phyloP scores from a whole-genome alignment of 306 rosid genomes.

The Acacia acuminata region DNA sequence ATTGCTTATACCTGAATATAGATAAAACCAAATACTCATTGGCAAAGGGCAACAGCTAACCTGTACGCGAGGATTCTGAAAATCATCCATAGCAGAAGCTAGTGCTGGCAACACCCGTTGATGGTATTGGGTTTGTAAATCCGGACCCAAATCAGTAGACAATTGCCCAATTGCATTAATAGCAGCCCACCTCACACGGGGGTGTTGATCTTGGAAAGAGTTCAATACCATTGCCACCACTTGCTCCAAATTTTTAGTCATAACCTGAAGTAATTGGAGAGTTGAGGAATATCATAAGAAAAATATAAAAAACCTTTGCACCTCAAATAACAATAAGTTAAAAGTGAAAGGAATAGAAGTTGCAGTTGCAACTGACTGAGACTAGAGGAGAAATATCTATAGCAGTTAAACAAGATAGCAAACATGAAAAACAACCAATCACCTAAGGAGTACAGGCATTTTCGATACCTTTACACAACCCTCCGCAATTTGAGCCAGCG shows the following conservation, averaged over 20 bases:
- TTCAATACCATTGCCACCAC: constrained; percentile 96
- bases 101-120: constrained; percentile 86
- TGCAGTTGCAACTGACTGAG: neutral
- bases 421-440: neutral
- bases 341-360: neutral
- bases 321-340: neutral
- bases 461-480: constrained; percentile 82
- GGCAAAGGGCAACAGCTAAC: constrained; percentile 37
- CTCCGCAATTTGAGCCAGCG: constrained; percentile 92
- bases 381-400: neutral
- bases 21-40: constrained; percentile 1
- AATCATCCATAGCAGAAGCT: constrained; percentile 95
- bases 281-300: neutral
- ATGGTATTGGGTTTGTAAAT: constrained; percentile 87
- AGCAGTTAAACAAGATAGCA: neutral
- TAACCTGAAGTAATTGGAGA: constrained; percentile 57
- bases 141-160: constrained; percentile 98
- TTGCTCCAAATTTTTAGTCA: constrained; percentile 91
- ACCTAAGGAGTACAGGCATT: neutral
- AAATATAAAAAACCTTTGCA: neutral
- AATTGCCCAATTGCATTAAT: constrained; percentile 96
- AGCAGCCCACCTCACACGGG: constrained; percentile 99
- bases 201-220: constrained; percentile 92
- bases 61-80: constrained; percentile 97
- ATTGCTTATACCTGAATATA: neutral